Evolutionary conservation across 2,329 filamentous ascomycete species (phyloP).

Genomic region (Hymenoscyphus fructigenus): DNA sequence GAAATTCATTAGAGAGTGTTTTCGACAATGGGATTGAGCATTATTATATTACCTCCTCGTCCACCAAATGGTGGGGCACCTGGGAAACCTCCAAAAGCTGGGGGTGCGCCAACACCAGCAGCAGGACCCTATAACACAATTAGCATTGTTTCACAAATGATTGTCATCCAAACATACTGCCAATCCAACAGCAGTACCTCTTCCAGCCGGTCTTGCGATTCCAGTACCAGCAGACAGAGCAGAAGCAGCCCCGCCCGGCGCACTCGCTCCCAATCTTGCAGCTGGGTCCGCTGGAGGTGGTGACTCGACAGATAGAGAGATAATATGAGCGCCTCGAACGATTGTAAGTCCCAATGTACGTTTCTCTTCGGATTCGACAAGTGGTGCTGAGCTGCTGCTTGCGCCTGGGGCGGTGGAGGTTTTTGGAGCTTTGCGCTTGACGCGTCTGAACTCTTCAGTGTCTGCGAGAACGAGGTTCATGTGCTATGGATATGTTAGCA

Average conservation of each 20-base stretch:
- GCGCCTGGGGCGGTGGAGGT: slow-evolving; percentile 53
- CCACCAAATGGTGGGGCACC: slow-evolving; percentile 50
- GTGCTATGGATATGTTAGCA: slow-evolving; percentile 57
- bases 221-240: slow-evolving; percentile 81
- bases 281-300: slow-evolving; percentile 93
- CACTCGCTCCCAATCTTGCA: slow-evolving; percentile 77
- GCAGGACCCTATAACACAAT: slow-evolving; percentile 64
- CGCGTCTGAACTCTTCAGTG: slow-evolving; percentile 93
- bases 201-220: slow-evolving; percentile 85
- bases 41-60: slow-evolving; percentile 51
- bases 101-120: slow-evolving; percentile 78
- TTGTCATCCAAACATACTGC: slow-evolving; percentile 53
- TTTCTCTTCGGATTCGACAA: slow-evolving; percentile 92
- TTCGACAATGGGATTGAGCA: background rate
- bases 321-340: slow-evolving; percentile 89
- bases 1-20: slow-evolving; percentile 15
- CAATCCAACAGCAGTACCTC: slow-evolving; percentile 78
- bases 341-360: slow-evolving; percentile 94
- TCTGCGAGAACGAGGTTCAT: slow-evolving; percentile 99
- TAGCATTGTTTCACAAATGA: slow-evolving; percentile 29
- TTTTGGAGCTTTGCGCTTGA: slow-evolving; percentile 82
- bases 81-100: slow-evolving; percentile 54
- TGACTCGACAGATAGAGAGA: slow-evolving; percentile 92
- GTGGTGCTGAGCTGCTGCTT: slow-evolving; percentile 59
- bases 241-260: slow-evolving; percentile 62